Conservation (phyloP, 176 grass and related monocot genomes). For the Ensete glaucum region DNA sequence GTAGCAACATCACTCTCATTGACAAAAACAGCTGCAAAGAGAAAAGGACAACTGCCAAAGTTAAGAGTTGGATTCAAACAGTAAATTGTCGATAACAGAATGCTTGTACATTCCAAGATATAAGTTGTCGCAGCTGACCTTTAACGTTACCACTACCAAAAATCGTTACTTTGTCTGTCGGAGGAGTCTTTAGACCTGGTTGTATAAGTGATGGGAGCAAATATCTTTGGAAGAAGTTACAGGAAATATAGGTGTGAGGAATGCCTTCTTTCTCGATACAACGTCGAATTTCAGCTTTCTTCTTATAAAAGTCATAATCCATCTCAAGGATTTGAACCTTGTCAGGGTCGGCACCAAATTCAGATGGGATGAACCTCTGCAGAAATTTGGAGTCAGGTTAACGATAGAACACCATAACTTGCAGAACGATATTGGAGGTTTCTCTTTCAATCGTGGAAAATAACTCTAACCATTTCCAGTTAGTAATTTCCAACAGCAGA, state of each 20-base stretch:
- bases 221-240: conserved; percentile 82
- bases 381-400: neutral
- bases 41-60: conserved; percentile 3
- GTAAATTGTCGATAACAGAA: neutral
- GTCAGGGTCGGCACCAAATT: conserved; percentile 77
- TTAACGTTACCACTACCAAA: conserved; percentile 65
- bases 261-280: conserved; percentile 65
- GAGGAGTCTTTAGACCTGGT: conserved; percentile 66
- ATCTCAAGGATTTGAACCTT: conserved; percentile 64
- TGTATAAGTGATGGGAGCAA: conserved; percentile 81
- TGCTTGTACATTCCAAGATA: neutral
- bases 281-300: conserved; percentile 54
- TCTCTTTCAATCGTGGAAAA: too few species aligned
- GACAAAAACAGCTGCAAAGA: conserved; percentile 63
- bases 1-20: conserved; percentile 61
- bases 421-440: conserved; percentile 2
- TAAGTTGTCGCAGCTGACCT: conserved; percentile 32
- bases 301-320: conserved; percentile 74
- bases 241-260: conserved; percentile 81
- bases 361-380: conserved; percentile 86
- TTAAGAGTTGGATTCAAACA: neutral
- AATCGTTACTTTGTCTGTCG: conserved; percentile 70
- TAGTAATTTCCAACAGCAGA: too few species aligned
- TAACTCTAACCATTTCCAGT: too few species aligned
- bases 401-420: neutral